Base-by-base conservation (phyloP, 2,329 filamentous ascomycete species). In the Aureobasidium sp. region DNA sequence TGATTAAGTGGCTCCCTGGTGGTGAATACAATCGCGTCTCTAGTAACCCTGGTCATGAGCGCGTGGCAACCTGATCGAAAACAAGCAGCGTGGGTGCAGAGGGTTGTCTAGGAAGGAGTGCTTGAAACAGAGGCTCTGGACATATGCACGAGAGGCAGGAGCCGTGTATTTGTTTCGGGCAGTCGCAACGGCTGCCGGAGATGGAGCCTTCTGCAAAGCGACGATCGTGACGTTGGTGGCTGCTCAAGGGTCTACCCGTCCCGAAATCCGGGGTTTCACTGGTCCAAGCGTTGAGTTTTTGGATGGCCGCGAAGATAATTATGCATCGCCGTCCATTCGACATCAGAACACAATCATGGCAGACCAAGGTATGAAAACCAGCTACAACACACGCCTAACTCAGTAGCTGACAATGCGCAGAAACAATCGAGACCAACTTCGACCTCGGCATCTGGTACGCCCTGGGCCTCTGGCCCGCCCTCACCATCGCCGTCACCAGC, bases 381-480 rank as follows among this genome's bases (percentile, higher is more conserved):
- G 24, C 15, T 15, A 7, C 12, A 15, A 17, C 2, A 27, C 37
- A 14, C 3, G 9, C n/a, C 14, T 0, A 19, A 14, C 4, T 11
- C 37, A 54, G 15, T 14, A 7, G 22, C 47, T 60, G 9, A 44
- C 33, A 2, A 37, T 5, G 4, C 27, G 15, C 39, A 63, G 47
- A 49, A 61, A 14, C 62, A 72, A 66, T 63, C 61, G 29, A 61
- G 24, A 64, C 44, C 57, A 60, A 69, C 63, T 70, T 97, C 78
- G 94, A 97, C 73, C 87, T 94, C 70, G 89, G 85, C 71, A 88
- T 97, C 68, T 91, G 90, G 73, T 87, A 94, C 72, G 79, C 88
- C 47, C 85, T 99, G 67, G 86, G 37, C 35, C 62, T 63, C 71
- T 99, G 94, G 94, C 86, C 89, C 8, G 88, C 90, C 35, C 86